Conservation (phyloP, 345 rosid genomes). For the Luvunga scandens region DNA sequence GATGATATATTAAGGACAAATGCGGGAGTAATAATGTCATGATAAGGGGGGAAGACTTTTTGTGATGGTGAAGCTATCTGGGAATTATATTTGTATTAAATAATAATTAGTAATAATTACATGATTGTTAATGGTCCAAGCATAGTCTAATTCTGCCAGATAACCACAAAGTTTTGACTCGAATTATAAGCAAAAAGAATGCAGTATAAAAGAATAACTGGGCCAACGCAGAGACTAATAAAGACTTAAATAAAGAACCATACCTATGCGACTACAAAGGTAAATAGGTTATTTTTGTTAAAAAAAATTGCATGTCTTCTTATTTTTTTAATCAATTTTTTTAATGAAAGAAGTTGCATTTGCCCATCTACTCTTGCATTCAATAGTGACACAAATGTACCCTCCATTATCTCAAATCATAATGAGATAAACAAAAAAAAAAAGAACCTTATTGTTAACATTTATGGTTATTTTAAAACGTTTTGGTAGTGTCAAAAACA, state of each 20-base stretch:
- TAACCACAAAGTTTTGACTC: neutral
- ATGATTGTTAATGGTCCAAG: neutral
- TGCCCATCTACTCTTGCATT: neutral
- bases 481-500: too few relatives aligned
- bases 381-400: neutral
- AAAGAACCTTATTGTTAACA: neutral
- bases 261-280: neutral
- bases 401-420: neutral
- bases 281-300: neutral
- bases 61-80: neutral
- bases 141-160: neutral
- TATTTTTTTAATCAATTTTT: too few relatives aligned
- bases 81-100: neutral
- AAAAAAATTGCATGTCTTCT: too few relatives aligned
- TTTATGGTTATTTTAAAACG: neutral
- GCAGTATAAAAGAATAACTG: neutral
- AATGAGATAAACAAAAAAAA: too few relatives aligned
- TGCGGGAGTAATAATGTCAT: neutral
- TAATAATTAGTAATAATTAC: slow-evolving; percentile 8
- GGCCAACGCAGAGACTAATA: neutral
- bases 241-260: neutral
- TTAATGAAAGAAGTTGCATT: too few relatives aligned
- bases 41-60: neutral
- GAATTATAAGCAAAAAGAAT: neutral
- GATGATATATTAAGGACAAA: neutral